These are phyloP conservation scores for Saitozyma podzolica DNA, from an alignment of 768 basidiomycete genomes.

Conservation along the genomic window DNA sequence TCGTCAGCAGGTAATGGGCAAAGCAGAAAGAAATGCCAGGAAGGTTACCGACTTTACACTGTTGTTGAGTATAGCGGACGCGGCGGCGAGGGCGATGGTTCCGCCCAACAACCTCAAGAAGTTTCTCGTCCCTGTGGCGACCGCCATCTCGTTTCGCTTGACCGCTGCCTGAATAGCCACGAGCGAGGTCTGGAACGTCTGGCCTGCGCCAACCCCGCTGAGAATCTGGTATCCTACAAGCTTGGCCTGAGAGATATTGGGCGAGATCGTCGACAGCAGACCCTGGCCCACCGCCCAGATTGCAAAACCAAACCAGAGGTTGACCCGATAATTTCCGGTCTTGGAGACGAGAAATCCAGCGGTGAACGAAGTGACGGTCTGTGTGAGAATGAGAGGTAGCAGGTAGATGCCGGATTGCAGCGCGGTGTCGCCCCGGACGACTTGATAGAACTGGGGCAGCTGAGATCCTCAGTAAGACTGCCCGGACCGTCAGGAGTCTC, in stretches of 20 bases:
- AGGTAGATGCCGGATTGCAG: constrained; percentile 65
- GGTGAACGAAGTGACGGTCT: constrained; percentile 57
- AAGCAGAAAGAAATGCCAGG: no score
- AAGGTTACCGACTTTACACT: neutral
- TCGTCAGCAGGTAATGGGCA: no score
- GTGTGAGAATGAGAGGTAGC: constrained; percentile 67
- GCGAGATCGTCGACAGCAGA: constrained; percentile 63
- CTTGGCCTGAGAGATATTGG: constrained; percentile 56
- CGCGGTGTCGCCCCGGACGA: constrained; percentile 64
- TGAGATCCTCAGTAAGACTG: no score
- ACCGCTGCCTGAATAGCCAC: constrained; percentile 69
- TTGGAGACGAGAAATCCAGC: constrained; percentile 64
- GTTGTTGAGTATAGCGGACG: constrained; percentile 17
- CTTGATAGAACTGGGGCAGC: constrained; percentile 66
- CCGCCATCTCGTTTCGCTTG: constrained; percentile 67
- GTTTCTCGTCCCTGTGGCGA: constrained; percentile 59
- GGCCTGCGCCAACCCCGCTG: constrained; percentile 62
- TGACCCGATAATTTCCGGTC: constrained; percentile 65
- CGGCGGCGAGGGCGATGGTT: constrained; percentile 61
- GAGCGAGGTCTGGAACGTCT: constrained; percentile 41
- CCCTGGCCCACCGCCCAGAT: constrained; percentile 71
- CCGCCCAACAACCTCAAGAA: constrained; percentile 69
- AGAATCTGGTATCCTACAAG: constrained; percentile 65
- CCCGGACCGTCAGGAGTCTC: no score
- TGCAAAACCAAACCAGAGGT: constrained; percentile 64